Evolutionary conservation across 345 rosid species (phyloP), one percentile per base, ranked within the genome.

Genomic region (Eutrema heterophyllum): DNA sequence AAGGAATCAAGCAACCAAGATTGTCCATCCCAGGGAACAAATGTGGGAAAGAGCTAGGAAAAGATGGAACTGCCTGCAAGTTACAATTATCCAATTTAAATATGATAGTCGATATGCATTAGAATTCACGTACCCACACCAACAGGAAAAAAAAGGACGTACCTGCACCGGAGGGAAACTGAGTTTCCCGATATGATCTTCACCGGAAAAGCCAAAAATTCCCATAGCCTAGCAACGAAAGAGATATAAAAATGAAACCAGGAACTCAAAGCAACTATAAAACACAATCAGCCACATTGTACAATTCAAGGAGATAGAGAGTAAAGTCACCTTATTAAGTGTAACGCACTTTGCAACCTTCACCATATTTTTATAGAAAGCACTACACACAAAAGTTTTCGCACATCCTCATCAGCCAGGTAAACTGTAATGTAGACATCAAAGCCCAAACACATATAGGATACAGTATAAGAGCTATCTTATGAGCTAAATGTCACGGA

Each of bases 31-130:
- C 93, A 5, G 89, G 50, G 77, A 93, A 93, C 43, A 93, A 73
- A 70, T 93, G 94, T 2, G 94, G 97, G 70, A 93, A 93, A 48
- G 97, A 91, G 45, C 91, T 88, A 8, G 98, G 90, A 83, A 91
- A 93, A 8, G 96, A 90, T 52, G 98, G 96, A 72, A 83, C 97
- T 26, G 98, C 98, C 96, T n/a, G n/a, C n/a, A n/a, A n/a, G n/a
- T n/a, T n/a, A n/a, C n/a, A n/a, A n/a, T n/a, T n/a, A n/a, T n/a
- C n/a, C n/a, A 27, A 27, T 93, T 87, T 43, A 63, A 41, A 41
- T 26, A 54, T 27, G 35, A 21, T 45, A 70, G 66, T 45, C 36
- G 9, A 53, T 5, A 35, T 36, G 58, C 18, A 13, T 58, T 24
- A 71, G 5, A 18, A 43, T n/a, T n/a, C n/a, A n/a, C n/a, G n/a